Evolutionary conservation across 441 rosid genomes (phyloP).

Genomic region (Eutrema salsugineum): DNA sequence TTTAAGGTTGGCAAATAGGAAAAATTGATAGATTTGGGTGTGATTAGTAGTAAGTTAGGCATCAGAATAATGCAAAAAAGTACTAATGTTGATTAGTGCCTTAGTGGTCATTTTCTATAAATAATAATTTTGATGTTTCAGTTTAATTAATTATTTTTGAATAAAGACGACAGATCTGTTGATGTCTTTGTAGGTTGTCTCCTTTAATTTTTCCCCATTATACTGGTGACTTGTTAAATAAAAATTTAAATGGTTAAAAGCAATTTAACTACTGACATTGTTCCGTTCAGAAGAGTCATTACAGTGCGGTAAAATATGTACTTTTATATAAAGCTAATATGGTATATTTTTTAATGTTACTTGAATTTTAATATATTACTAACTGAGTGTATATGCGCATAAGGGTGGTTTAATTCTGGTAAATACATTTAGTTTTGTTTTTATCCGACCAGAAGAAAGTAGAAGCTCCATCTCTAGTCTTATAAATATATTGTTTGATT

Average conservation of each 20-base stretch:
- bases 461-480: no score
- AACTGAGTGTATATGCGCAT: no score
- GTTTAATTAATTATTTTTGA: background rate
- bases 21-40: background rate
- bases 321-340: background rate
- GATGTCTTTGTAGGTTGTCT: conserved; percentile 20
- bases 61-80: background rate
- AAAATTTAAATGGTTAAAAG: background rate
- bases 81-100: conserved; percentile 5
- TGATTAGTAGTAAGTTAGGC: background rate
- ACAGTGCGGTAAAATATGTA: background rate
- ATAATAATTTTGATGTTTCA: background rate
- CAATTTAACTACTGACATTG: background rate
- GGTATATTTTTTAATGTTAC: background rate
- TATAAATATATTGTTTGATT: background rate
- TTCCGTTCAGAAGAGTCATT: background rate
- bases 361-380: no score
- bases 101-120: conserved; percentile 5
- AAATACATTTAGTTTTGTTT: no score
- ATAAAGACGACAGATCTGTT: conserved; percentile 14
- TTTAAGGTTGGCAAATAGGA: background rate
- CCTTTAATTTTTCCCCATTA: background rate
- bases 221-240: background rate
- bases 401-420: no score
- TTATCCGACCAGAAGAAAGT: no score